phyloP scores from a whole-genome alignment of 352 stramenopile species.

The Pythium folliculosum region DNA sequence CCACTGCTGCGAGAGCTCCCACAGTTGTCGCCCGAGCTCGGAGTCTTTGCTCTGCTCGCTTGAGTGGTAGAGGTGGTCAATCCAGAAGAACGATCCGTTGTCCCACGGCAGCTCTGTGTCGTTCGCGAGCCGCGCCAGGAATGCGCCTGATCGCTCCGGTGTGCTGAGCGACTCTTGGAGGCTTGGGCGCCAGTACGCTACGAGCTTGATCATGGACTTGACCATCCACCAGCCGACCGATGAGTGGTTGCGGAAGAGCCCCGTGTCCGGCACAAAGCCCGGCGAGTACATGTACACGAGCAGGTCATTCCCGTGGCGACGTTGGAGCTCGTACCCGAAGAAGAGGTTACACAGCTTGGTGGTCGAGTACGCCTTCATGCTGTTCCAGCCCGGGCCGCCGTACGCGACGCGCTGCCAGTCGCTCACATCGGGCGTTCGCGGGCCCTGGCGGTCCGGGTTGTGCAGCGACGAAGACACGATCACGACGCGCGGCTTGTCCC shows the following conservation, averaged over 20 bases:
- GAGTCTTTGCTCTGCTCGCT: slow-evolving; percentile 37
- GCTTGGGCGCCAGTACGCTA: slow-evolving; percentile 23
- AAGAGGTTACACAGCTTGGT: slow-evolving; percentile 52
- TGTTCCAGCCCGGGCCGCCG: slow-evolving; percentile 26
- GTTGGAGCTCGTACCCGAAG: slow-evolving; percentile 44
- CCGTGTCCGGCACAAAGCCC: slow-evolving; percentile 40
- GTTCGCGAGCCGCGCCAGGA: slow-evolving; percentile 38
- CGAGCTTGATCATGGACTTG: slow-evolving; percentile 34
- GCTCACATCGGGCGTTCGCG: slow-evolving; percentile 31
- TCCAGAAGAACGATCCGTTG: slow-evolving; percentile 35
- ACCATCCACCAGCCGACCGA: slow-evolving; percentile 29
- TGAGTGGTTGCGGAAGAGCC: slow-evolving; percentile 41
- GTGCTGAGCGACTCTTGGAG: slow-evolving; percentile 33
- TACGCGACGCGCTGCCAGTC: slow-evolving; percentile 39
- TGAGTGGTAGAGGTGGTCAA: slow-evolving; percentile 42
- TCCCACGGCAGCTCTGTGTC: slow-evolving; percentile 38
- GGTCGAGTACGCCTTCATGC: slow-evolving; percentile 35
- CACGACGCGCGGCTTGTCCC: slow-evolving; percentile 31
- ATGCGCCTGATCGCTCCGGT: slow-evolving; percentile 32
- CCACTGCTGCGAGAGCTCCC: slow-evolving; percentile 35
- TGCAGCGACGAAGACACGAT: slow-evolving; percentile 41
- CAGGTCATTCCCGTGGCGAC: slow-evolving; percentile 27
- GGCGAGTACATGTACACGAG: slow-evolving; percentile 42
- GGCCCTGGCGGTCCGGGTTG: slow-evolving; percentile 17
- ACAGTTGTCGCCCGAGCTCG: slow-evolving; percentile 29